Base-by-base conservation (phyloP, 202 grass and related monocot genomes). In the Carex arenaria region DNA sequence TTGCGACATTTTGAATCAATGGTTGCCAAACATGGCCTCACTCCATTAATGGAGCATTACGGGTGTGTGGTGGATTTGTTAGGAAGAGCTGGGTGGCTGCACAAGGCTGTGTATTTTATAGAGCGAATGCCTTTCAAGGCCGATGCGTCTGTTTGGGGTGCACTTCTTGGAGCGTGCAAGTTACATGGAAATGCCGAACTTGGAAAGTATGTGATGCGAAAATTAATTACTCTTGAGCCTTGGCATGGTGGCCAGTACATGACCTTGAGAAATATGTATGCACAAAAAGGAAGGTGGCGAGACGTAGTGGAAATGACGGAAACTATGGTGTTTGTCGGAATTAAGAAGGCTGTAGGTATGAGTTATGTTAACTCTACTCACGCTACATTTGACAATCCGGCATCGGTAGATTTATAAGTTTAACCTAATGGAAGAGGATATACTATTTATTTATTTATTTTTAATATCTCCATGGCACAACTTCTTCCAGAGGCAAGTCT, bases 101-200 rank as follows among this genome's bases (percentile, higher is more conserved):
- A 12, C 5, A 89, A 91, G 62, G 91, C 94, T 5, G 19, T 90
- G 75, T 45, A 86, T 14, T 82, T 86, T 64, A 86, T 94, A 32
- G 56, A 69, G 23, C 85, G 71, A 64, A 97, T 97, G 91, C 88
- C 94, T 18, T 81, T 88, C 3, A 1, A 38, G 13, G 83, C 94
- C 17, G 91, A 97, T 75, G 85, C 79, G 63, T 94, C 89, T 55
- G 91, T 97, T 32, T 92, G 82, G 91, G 91, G 88, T 67, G 89
- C 91, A 66, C 94, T 97, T 92, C 69, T 97, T 79, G 89, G 88
- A 75, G 86, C 91, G 40, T 88, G 88, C 85, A 97, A 84, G 61
- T 80, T 90, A 38, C 87, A 94, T 80, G 88, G 87, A 22, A 72
- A 94, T 72, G 76, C 79, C 32, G 49, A 84, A 15, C 80, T 97